phyloP scores from a whole-genome alignment of 2,329 filamentous ascomycete species.

The Calonectria crousiana region DNA sequence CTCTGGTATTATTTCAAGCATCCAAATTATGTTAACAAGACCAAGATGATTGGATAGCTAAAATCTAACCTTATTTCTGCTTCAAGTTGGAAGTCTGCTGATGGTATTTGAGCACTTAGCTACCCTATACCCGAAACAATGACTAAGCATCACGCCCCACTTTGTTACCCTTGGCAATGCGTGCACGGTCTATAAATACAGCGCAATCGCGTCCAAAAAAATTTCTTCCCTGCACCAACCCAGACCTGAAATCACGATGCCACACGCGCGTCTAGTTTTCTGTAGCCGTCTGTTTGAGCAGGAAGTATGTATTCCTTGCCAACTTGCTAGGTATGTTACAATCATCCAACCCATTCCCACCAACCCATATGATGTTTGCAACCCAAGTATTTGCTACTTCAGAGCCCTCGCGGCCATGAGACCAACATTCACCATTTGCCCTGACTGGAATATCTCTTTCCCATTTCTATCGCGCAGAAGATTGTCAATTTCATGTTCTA shows the following conservation, averaged over 20 bases:
- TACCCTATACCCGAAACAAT: neutral
- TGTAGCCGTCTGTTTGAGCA: neutral
- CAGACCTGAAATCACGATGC: neutral
- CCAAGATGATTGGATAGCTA: no score
- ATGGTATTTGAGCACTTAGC: neutral
- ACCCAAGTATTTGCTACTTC: slow-evolving; percentile 12
- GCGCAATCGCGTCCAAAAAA: neutral
- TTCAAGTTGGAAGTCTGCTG: neutral
- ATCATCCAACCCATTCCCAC: neutral
- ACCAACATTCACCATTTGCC: slow-evolving; percentile 6
- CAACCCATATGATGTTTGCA: slow-evolving; percentile 1
- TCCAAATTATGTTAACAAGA: no score
- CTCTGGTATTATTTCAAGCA: no score
- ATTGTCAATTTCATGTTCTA: neutral
- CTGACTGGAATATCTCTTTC: neutral
- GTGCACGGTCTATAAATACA: neutral
- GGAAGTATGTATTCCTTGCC: neutral
- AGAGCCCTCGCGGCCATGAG: slow-evolving; percentile 6
- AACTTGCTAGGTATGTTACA: neutral
- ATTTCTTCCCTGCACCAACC: neutral
- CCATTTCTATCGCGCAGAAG: neutral
- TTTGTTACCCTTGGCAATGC: neutral
- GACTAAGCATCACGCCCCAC: neutral
- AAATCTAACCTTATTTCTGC: no score
- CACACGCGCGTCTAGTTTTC: neutral